Conservation (phyloP, 352 stramenopile species). For the Globisporangium carolinianum region DNA sequence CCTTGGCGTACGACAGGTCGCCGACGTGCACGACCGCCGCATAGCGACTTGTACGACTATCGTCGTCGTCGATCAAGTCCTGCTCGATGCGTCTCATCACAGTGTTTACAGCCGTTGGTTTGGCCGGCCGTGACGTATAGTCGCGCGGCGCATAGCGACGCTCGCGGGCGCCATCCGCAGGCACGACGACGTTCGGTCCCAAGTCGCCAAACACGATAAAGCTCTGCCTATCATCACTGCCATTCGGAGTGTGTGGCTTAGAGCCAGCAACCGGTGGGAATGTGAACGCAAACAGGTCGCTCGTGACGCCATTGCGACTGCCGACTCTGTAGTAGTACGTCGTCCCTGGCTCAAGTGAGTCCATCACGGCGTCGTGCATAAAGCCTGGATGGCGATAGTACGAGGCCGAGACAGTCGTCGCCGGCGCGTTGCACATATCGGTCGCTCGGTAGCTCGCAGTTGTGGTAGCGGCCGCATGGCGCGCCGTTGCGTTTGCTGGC, state of each 20-base stretch:
- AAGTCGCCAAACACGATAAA: conserved; percentile 28
- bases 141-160: background rate
- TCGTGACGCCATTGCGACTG: conserved; percentile 24
- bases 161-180: background rate
- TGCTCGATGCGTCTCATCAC: background rate
- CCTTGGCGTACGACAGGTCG: conserved; percentile 68
- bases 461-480: background rate
- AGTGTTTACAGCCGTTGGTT: too few species aligned
- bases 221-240: conserved; percentile 12
- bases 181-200: conserved; percentile 13
- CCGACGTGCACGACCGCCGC: conserved; percentile 70
- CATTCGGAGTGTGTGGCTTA: too few species aligned
- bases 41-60: conserved; percentile 16
- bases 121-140: background rate
- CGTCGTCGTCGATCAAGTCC: background rate
- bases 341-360: conserved; percentile 12
- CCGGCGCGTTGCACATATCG: conserved; percentile 23
- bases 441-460: too few species aligned
- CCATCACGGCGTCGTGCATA: conserved; percentile 25
- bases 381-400: conserved; percentile 32
- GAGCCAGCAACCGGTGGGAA: conserved; percentile 9
- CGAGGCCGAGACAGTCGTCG: conserved; percentile 10
- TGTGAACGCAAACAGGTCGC: conserved; percentile 18
- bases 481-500: conserved; percentile 1
- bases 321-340: conserved; percentile 30